Percentiles rank a stretch among this genome's conserved stretches.
Evolutionary conservation across 345 rosid genomes (phyloP).

Genomic region (Rhodamnia rubescens): DNA sequence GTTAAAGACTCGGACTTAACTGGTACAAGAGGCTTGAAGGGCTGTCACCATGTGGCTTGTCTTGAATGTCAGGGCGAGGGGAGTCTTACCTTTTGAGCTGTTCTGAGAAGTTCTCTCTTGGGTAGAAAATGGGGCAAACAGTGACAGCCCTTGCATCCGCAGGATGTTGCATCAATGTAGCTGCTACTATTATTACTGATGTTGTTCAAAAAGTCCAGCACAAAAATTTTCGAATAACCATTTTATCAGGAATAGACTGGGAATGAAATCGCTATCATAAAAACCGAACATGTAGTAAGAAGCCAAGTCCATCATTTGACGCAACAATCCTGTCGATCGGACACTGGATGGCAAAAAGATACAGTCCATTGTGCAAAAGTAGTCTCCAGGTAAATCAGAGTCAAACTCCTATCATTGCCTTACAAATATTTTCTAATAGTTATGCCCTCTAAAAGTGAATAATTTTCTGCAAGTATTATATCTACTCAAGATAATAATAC

Average conservation of each 20-base stretch:
- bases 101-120: neutral
- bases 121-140: neutral
- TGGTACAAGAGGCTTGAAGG: neutral
- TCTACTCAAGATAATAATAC: neutral
- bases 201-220: neutral
- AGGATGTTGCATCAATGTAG: neutral
- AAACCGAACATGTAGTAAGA: neutral
- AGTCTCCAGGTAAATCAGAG: neutral
- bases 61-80: neutral
- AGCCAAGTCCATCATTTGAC: neutral
- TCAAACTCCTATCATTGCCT: neutral
- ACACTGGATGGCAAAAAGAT: neutral
- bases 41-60: neutral
- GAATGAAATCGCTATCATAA: rapidly evolving
- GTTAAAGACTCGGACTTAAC: neutral
- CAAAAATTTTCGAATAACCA: neutral
- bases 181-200: neutral
- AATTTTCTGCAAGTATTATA: neutral
- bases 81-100: neutral
- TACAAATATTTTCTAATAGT: neutral
- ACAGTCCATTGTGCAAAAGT: neutral
- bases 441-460: neutral
- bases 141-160: neutral
- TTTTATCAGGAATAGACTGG: neutral
- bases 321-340: rapidly evolving